phyloP scores from a whole-genome alignment of 192 early-diverging fungal genomes.

The Mortierella alpina region DNA sequence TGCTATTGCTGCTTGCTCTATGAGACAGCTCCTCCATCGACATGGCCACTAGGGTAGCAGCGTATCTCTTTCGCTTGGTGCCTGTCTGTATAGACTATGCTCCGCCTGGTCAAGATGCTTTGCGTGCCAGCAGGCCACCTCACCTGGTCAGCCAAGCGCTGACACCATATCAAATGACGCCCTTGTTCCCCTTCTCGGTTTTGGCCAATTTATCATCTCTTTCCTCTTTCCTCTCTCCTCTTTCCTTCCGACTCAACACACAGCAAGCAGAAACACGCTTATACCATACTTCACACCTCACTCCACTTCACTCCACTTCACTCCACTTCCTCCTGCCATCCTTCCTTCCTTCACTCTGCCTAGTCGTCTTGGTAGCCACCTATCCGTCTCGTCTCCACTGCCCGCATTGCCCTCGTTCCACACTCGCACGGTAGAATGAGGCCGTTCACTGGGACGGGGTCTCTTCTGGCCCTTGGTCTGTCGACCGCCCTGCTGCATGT shows the following conservation, averaged over 20 bases:
- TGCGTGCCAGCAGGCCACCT: too few species aligned
- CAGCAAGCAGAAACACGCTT: constrained; percentile 2
- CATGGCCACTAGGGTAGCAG: too few species aligned
- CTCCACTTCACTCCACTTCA: neutral
- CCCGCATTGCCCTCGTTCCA: too few species aligned
- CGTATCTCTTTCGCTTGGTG: too few species aligned
- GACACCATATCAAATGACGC: neutral
- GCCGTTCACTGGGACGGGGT: constrained; percentile 3
- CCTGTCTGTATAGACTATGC: too few species aligned
- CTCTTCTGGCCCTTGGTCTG: constrained; percentile 31
- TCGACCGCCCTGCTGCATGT: constrained; percentile 17
- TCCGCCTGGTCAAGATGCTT: too few species aligned
- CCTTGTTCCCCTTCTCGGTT: neutral
- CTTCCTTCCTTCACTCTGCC: neutral
- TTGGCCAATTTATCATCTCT: too few species aligned
- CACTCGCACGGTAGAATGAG: constrained; percentile 10
- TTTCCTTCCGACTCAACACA: neutral
- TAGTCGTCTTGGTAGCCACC: neutral
- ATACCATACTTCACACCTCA: neutral
- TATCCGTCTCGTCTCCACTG: too few species aligned
- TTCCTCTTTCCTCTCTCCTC: neutral
- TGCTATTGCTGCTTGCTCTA: too few species aligned
- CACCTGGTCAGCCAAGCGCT: too few species aligned
- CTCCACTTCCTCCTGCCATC: neutral
- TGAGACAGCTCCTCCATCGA: too few species aligned